Evolutionary conservation across 139 green algal genomes (phyloP), one percentile per base, ranked within the genome.

Genomic region (Tetradesmus obliquus): DNA sequence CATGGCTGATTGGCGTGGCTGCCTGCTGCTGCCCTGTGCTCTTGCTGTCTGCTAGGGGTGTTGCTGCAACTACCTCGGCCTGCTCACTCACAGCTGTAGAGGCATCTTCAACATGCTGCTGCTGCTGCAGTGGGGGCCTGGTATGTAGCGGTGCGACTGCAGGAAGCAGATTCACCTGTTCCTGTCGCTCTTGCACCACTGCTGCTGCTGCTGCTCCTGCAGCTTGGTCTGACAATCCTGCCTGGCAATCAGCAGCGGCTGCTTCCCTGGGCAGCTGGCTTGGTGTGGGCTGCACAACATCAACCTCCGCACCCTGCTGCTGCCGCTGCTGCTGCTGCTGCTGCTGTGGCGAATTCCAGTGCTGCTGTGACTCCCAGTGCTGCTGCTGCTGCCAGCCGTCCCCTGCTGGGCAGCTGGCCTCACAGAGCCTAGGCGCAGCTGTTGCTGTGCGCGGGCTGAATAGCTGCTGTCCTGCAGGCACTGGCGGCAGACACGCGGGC

Each of bases 381-480:
- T n/a, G 55, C 58, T 88, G 83, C 84, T 79, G 58, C 17, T 88
- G 57, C 10, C 84, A 82, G 76, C 20, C 55, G 20, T 82, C 8
- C 1, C 10, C 20, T 82, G 85, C 85, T 66, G 85, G 85, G 24
- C 45, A 24, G n/a, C 32, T 62, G 20, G 45, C 62, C n/a, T 24
- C 66, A 54, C 66, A 69, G 15, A 24, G 13, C 82, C 5, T 22
- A 5, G 86, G 71, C n/a, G 19, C 69, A 55, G 84, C 71, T 19
- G 71, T 84, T 5, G 71, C 86, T 69, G 86, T 90, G 10, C 86
- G 51, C 1, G 86, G 86, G 55, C 86, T 90, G 71, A 90, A 84
- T 53, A 90, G 71, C 32, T 83, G 85, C 45, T 89, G 62, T 5
- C 24, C 82, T 71, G 82, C 55, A 54, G 82, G 55, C 7, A 55